phyloP scores from a whole-genome alignment of 2,329 filamentous ascomycete species.

The Diaporthe vexans region DNA sequence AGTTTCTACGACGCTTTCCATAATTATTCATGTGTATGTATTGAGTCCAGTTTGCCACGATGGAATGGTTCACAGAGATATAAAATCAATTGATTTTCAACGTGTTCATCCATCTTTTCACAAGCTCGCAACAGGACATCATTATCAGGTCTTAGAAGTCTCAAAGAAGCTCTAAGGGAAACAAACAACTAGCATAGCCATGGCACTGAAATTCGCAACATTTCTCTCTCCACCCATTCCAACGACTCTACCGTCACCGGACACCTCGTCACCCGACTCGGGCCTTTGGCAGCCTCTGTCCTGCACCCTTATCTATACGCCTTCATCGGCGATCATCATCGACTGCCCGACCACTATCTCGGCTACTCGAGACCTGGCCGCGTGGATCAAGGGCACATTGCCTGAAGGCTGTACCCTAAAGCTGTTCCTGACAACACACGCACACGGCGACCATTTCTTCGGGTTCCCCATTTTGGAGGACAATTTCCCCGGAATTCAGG shows the following conservation, averaged over 20 bases:
- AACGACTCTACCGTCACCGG: neutral
- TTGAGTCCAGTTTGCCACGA: too few relatives aligned
- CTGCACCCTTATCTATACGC: slow-evolving; percentile 10
- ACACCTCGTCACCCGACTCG: slow-evolving; percentile 4
- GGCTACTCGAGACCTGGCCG: slow-evolving; percentile 4
- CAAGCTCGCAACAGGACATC: neutral
- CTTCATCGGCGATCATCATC: neutral
- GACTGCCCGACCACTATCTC: slow-evolving; percentile 21
- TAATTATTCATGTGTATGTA: too few relatives aligned
- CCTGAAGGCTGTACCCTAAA: slow-evolving; percentile 2
- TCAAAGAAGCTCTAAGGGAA: too few relatives aligned
- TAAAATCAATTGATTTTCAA: neutral
- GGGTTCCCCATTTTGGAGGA: slow-evolving; percentile 27
- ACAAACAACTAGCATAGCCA: neutral
- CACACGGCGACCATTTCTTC: slow-evolving; percentile 32
- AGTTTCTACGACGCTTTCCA: neutral
- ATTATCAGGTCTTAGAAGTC: too few relatives aligned
- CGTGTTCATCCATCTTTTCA: neutral
- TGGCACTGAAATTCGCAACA: slow-evolving; percentile 4
- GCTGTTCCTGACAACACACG: slow-evolving; percentile 13
- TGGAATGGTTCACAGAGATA: neutral
- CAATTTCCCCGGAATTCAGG: neutral
- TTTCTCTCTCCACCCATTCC: neutral
- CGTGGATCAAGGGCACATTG: slow-evolving; percentile 14
- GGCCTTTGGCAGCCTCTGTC: slow-evolving; percentile 1